Conservation (phyloP, 768 basidiomycete genomes). For the Cystofilobasidium bisporidii region DNA sequence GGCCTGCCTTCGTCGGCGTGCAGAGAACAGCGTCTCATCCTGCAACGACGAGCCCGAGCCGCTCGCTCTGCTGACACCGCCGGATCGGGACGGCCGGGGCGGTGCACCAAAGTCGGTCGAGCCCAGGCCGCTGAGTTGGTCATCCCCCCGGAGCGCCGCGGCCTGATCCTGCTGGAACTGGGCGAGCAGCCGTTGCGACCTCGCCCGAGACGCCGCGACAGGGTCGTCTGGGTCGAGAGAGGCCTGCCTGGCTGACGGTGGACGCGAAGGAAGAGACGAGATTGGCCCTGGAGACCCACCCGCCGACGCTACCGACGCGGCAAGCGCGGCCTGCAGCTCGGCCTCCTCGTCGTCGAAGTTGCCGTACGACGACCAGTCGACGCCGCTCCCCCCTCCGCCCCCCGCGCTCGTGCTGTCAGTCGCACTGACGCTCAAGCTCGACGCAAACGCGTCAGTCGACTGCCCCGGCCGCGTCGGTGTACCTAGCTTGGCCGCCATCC, state of each 20-base stretch:
- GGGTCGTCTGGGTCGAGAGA: neutral
- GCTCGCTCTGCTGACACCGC: neutral
- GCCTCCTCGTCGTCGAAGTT: conserved; percentile 19
- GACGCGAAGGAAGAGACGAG: neutral
- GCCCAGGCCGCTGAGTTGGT: neutral
- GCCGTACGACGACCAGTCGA: neutral
- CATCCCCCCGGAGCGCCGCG: conserved; percentile 13
- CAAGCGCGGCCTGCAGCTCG: conserved; percentile 19
- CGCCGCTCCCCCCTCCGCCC: too few species aligned
- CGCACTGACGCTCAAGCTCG: too few species aligned
- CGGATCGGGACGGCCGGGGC: neutral
- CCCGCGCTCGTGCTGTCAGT: neutral
- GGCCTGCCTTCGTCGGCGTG: conserved; percentile 6
- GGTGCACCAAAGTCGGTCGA: neutral
- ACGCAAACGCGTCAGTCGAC: too few species aligned
- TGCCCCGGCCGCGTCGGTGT: neutral
- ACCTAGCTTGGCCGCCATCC: neutral
- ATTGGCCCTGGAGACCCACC: neutral
- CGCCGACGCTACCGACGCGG: conserved; percentile 3
- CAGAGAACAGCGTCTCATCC: neutral
- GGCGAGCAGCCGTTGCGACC: conserved; percentile 11
- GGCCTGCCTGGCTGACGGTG: neutral
- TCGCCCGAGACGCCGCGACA: conserved; percentile 11
- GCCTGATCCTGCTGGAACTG: conserved; percentile 23
- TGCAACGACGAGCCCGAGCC: neutral